Evolutionary conservation across 1,284 basidiomycete genomes (phyloP).

Genomic region (Tilletia indica): DNA sequence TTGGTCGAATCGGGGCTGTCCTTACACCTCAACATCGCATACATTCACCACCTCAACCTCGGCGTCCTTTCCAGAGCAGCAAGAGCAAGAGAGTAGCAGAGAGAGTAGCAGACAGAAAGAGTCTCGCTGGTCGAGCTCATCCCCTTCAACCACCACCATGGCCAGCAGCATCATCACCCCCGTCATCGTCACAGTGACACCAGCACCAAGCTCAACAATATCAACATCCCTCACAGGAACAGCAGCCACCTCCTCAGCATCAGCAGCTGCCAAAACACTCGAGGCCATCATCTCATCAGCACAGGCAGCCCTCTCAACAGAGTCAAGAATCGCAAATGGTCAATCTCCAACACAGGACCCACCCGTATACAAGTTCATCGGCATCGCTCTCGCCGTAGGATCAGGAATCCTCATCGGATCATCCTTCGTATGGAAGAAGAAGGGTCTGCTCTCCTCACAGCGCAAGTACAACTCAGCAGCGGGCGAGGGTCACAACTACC

Average conservation of each 20-base stretch:
- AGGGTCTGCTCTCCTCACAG: constrained; percentile 55
- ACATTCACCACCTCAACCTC: background rate
- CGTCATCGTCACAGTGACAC: background rate
- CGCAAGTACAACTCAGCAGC: constrained; percentile 63
- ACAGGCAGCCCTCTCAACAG: constrained; percentile 40
- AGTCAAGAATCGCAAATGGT: constrained; percentile 34
- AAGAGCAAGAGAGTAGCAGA: no score
- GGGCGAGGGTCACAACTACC: constrained; percentile 90
- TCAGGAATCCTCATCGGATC: constrained; percentile 87
- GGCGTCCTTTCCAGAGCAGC: background rate
- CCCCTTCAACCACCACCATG: background rate
- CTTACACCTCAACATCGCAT: background rate
- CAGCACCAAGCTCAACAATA: background rate
- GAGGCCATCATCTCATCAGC: constrained; percentile 44
- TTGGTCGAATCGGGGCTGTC: background rate
- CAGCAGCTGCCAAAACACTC: constrained; percentile 35
- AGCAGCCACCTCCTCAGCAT: constrained; percentile 27
- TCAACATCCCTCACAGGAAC: background rate
- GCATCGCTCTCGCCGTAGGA: constrained; percentile 73
- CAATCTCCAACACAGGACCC: constrained; percentile 35
- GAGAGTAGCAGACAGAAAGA: no score
- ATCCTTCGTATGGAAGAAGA: constrained; percentile 92
- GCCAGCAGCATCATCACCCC: background rate
- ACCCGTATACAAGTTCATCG: constrained; percentile 60
- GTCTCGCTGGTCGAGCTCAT: background rate